Evolutionary conservation across 1,284 basidiomycete genomes (phyloP), one percentile per base, ranked within the genome.

Genomic region (Naganishia albida): DNA sequence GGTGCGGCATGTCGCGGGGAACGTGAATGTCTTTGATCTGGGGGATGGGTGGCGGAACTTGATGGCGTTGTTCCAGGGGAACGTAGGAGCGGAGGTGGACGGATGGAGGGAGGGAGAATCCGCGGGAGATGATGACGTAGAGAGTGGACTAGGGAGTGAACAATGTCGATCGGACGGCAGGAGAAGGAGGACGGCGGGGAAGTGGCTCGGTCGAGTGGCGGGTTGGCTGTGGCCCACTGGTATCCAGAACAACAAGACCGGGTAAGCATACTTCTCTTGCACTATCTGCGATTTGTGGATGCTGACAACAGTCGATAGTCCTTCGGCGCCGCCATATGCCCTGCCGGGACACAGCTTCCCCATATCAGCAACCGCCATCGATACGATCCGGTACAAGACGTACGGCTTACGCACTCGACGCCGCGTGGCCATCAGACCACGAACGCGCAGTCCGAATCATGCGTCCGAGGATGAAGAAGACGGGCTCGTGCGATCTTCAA

Each of bases 1-100:
- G 2, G 85, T 93, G 0, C 84, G 83, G 53, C 81, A 84, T 20
- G 88, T 88, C 20, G 88, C 90, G 68, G 79, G 83, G 2, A 75
- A 82, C 20, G 84, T 92, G 59, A 84, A 84, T 25, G 68, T 90
- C 18, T 94, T 91, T 72, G 87, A 93, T 75, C 72, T 92, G 3
- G 91, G 91, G 20, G 38, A 49, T 7, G 88, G 85, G 85, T 80
- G 82, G 50, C 81, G 78, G 69, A 93, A 93, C 71, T 53, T 77
- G 10, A 23, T 51, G 3, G 50, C 71, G 1, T 70, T 76, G 57
- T 42, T 75, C 20, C 73, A 72, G 8, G 69, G 69, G 38, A 44
- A 50, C 12, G 7, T 4, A 26, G 46, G 20, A 23, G 46, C n/a
- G n/a, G 55, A 51, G 23, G n/a, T 12, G 1, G 28, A 26, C 25